A percentile compares a stretch with the other conserved stretches of the same genome.
Conservation (phyloP, 2,329 filamentous ascomycete genomes). For the Podosphaera xanthii region DNA sequence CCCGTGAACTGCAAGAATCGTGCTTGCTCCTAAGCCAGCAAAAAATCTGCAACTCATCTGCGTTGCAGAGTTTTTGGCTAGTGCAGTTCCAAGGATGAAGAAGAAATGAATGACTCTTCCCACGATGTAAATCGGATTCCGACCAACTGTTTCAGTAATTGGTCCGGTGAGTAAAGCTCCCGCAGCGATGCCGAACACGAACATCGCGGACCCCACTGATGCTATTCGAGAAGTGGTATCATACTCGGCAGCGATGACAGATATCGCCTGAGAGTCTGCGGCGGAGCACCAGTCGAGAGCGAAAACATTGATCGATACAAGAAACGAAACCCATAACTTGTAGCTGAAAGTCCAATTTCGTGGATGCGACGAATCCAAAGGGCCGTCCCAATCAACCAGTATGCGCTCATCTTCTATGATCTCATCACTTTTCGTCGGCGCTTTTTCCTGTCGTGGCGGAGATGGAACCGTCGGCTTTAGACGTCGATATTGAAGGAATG, state of each 20-base stretch:
- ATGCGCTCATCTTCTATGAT: not conserved
- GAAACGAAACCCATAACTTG: constrained; percentile 1
- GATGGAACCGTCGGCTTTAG: not conserved
- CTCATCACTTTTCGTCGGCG: not conserved
- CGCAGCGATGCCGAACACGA: constrained; percentile 18
- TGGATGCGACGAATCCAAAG: not conserved
- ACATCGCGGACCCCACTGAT: constrained; percentile 23
- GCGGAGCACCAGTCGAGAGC: constrained; percentile 7
- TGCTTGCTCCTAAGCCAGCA: constrained; percentile 26
- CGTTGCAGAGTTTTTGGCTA: constrained; percentile 28
- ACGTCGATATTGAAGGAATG: not conserved
- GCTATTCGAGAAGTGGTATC: constrained; percentile 26
- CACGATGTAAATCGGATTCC: constrained; percentile 20
- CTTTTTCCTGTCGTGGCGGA: not conserved
- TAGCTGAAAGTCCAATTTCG: not conserved
- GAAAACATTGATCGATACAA: constrained; percentile 1
- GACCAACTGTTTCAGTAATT: constrained; percentile 19
- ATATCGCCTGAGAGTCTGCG: constrained; percentile 26
- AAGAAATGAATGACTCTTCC: constrained; percentile 21
- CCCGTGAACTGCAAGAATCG: constrained; percentile 26
- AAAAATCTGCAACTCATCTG: constrained; percentile 32
- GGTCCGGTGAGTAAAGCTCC: constrained; percentile 19
- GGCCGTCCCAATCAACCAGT: not conserved
- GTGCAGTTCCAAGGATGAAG: constrained; percentile 24
- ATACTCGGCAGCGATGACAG: constrained; percentile 22